These are phyloP conservation scores for Lunularia cruciata DNA, from an alignment of 225 moss, liverwort and hornwort genomes.

Conservation along the genomic window DNA sequence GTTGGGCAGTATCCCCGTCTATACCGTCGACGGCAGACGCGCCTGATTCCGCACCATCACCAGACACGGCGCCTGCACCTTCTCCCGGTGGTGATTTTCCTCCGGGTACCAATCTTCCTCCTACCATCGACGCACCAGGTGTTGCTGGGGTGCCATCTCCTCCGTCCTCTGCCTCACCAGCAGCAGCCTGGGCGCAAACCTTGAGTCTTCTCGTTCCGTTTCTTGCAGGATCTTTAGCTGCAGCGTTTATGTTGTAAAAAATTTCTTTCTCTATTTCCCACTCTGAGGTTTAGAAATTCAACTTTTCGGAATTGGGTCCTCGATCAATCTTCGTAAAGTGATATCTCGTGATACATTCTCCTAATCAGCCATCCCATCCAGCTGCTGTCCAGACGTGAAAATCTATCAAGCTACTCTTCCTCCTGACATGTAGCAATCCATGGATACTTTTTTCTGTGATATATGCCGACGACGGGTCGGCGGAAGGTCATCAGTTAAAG, in stretches of 20 bases:
- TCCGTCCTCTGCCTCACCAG: neutral
- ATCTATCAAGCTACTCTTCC: no score
- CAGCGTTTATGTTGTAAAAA: neutral
- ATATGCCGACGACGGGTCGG: no score
- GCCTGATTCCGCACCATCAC: slow-evolving; percentile 3
- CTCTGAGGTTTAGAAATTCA: no score
- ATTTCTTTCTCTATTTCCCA: no score
- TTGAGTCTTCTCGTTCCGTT: neutral
- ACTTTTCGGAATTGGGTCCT: no score
- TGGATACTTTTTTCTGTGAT: no score
- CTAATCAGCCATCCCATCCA: no score
- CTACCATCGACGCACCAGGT: neutral
- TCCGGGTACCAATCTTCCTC: neutral
- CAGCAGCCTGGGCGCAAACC: neutral
- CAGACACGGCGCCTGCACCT: slow-evolving; percentile 12
- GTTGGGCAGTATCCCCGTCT: slow-evolving; percentile 3
- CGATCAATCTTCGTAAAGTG: no score
- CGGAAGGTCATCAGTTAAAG: no score
- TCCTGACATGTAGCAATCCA: no score
- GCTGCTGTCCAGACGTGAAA: no score
- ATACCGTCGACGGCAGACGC: neutral
- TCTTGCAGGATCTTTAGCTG: neutral
- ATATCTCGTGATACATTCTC: no score
- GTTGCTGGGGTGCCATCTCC: neutral
- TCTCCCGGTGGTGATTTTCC: slow-evolving; percentile 15